Evolutionary conservation across 1,284 basidiomycete species (phyloP).

Genomic region (Blastosporella zonata): DNA sequence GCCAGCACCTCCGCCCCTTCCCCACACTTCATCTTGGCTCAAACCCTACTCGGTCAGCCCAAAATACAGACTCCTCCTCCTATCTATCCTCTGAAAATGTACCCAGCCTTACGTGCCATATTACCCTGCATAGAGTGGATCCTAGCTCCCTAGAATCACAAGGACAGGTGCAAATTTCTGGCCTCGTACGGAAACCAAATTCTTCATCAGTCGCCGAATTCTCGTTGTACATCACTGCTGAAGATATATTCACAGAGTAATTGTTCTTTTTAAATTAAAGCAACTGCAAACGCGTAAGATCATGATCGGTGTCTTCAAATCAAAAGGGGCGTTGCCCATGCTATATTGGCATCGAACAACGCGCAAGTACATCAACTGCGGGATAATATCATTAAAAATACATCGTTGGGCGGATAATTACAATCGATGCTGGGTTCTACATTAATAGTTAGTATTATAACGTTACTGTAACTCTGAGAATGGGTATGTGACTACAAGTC

Average conservation of each 20-base stretch:
- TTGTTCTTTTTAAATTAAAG: neutral
- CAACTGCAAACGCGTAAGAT: neutral
- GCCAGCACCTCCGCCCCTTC: constrained; percentile 52
- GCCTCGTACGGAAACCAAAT: constrained; percentile 9
- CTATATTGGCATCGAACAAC: too few species aligned
- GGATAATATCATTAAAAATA: too few species aligned
- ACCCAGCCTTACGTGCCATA: constrained; percentile 16
- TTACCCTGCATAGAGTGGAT: constrained; percentile 11
- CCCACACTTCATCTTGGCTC: constrained; percentile 26
- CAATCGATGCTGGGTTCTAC: neutral
- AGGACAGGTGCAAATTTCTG: constrained; percentile 4
- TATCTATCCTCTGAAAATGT: neutral
- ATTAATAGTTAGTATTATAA: neutral
- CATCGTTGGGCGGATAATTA: neutral
- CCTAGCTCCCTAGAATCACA: neutral
- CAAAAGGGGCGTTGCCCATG: neutral
- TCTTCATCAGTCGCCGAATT: constrained; percentile 9
- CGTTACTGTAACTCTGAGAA: neutral
- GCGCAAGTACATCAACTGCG: too few species aligned
- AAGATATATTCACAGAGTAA: neutral
- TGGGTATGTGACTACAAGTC: neutral
- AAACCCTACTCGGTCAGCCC: neutral
- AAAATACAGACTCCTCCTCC: neutral
- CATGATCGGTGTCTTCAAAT: neutral
- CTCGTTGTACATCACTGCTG: constrained; percentile 9